Conservation (phyloP, 345 rosid genomes). For the Xanthoceras sorbifolium region DNA sequence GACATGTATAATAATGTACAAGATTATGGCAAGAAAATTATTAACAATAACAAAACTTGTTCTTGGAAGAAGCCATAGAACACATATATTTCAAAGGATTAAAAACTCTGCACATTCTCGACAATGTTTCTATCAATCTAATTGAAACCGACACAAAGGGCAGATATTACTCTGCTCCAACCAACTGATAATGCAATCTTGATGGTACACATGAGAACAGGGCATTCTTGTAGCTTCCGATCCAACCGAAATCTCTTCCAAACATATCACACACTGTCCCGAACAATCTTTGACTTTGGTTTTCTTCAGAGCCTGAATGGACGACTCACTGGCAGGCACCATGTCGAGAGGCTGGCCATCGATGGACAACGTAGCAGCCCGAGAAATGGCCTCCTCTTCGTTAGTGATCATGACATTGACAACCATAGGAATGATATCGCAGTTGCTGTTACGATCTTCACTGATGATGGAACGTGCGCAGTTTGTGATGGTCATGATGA, state of each 20-base stretch:
- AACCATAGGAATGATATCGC: constrained; percentile 27
- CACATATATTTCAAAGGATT: no score
- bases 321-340: constrained; percentile 8
- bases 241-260: constrained; percentile 36
- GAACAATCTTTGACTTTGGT: constrained; percentile 10
- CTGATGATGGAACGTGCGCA: constrained; percentile 28
- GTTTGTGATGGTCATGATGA: constrained; percentile 33
- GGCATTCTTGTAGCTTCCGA: constrained; percentile 33
- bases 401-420: constrained; percentile 24
- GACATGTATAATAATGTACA: not conserved
- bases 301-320: constrained; percentile 31
- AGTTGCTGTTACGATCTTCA: constrained; percentile 9
- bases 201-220: constrained; percentile 44
- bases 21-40: not conserved
- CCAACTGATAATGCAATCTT: constrained; percentile 42
- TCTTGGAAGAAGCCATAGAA: no score
- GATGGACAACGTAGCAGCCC: constrained; percentile 9
- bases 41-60: not conserved
- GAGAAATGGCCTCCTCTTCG: not conserved
- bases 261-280: constrained; percentile 41
- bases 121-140: not conserved
- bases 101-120: no score
- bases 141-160: constrained; percentile 45
- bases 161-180: constrained; percentile 34
- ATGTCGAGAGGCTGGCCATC: not conserved